Conservation (phyloP, 1,139 yeast genomes). For the Hemisphaericaspora xylofermentans region DNA sequence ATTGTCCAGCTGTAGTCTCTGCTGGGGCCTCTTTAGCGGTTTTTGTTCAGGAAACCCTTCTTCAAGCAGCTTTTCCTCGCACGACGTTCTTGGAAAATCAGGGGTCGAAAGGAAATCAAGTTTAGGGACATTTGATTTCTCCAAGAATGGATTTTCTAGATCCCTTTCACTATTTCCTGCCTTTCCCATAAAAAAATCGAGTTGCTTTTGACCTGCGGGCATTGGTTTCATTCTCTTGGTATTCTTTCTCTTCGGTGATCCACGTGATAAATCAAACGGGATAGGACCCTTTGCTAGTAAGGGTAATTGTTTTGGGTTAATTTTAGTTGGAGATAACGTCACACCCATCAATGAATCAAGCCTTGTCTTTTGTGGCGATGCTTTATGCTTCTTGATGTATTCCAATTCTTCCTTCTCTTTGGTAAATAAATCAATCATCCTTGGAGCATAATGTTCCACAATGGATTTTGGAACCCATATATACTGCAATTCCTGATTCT, state of each 20-base stretch:
- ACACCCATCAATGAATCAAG: slow-evolving; percentile 7
- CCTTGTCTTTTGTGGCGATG: slow-evolving; percentile 11
- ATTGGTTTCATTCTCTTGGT: not conserved
- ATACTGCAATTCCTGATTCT: slow-evolving; percentile 3
- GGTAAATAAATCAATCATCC: slow-evolving; percentile 12
- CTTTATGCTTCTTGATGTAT: slow-evolving; percentile 6
- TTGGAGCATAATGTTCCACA: slow-evolving; percentile 12
- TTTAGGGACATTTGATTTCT: not conserved
- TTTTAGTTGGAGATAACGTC: slow-evolving; percentile 8
- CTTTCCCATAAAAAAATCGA: slow-evolving; percentile 7
- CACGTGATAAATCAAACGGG: slow-evolving; percentile 1
- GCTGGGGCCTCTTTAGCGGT: not conserved
- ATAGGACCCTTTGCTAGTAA: slow-evolving; percentile 1
- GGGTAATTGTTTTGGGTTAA: not conserved
- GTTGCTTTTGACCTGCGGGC: slow-evolving; percentile 5
- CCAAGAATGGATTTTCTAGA: slow-evolving; percentile 4
- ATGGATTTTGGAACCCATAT: slow-evolving; percentile 20
- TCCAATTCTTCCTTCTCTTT: slow-evolving; percentile 6
- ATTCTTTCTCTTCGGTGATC: slow-evolving; percentile 3
- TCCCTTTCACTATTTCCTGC: not conserved
- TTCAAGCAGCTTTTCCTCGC: no score
- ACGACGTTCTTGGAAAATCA: no score
- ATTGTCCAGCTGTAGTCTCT: no score
- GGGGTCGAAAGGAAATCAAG: not conserved
- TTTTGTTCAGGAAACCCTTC: not conserved